These are phyloP conservation scores for Paramecium biaurelia DNA, from an alignment of 73 alveolate genomes.

Conservation along the genomic window DNA sequence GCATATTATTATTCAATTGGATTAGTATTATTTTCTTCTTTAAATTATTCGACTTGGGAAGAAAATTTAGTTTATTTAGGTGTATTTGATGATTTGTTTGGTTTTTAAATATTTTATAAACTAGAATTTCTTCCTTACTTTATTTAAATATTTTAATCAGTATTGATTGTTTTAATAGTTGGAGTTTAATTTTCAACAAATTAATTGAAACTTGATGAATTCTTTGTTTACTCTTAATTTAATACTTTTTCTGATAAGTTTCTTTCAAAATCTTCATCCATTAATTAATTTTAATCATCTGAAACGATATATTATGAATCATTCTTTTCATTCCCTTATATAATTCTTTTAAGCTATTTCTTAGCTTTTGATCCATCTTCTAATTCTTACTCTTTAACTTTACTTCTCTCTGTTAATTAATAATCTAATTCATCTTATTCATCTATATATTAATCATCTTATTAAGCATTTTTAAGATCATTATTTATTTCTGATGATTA, in stretches of 20 bases:
- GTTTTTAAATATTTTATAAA: not conserved
- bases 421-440: slow-evolving; percentile 24
- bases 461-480: not conserved
- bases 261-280: not conserved
- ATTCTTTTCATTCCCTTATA: not conserved
- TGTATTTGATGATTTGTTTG: not conserved
- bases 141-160: not conserved
- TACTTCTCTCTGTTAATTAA: not conserved
- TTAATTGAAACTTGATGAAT: not conserved
- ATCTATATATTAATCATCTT: not conserved
- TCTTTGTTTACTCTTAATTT: not conserved
- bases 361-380: slow-evolving; percentile 10
- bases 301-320: not conserved
- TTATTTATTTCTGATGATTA: not conserved
- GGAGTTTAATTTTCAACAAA: not conserved
- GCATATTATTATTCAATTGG: not conserved
- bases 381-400: not conserved
- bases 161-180: not conserved
- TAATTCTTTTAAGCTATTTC: not conserved
- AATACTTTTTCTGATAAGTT: not conserved
- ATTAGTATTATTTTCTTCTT: not conserved
- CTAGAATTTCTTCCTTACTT: not conserved
- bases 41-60: not conserved
- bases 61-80: not conserved
- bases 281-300: not conserved